phyloP scores from a whole-genome alignment of 2,329 filamentous ascomycete species.

The Aspergillus tanneri region DNA sequence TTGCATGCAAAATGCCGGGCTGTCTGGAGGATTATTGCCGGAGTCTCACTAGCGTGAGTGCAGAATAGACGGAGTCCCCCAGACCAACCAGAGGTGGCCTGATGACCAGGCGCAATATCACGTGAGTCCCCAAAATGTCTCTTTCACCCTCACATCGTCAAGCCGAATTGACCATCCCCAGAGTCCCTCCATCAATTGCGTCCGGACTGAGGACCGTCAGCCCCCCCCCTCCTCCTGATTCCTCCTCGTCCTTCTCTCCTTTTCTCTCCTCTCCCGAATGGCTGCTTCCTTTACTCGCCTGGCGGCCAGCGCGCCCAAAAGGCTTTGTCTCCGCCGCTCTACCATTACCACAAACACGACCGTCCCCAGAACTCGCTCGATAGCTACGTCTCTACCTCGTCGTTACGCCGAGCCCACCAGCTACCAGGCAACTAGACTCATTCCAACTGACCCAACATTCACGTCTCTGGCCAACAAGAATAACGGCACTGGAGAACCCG shows the following conservation, averaged over 20 bases:
- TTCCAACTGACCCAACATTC: conserved; percentile 60
- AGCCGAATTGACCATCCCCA: conserved; percentile 31
- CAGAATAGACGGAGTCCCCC: conserved; percentile 17
- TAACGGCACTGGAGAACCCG: conserved; percentile 38
- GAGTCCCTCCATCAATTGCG: conserved; percentile 37
- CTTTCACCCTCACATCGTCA: conserved; percentile 33
- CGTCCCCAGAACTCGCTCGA: conserved; percentile 51
- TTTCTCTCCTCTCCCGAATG: conserved; percentile 46
- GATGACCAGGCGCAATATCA: conserved; percentile 34
- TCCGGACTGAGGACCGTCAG: conserved; percentile 37
- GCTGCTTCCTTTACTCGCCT: conserved; percentile 61
- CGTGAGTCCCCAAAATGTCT: conserved; percentile 39
- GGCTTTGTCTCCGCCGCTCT: conserved; percentile 56
- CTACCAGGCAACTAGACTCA: conserved; percentile 54
- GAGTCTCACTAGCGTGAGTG: conserved; percentile 8
- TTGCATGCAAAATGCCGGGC: background rate
- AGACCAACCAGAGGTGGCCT: conserved; percentile 35
- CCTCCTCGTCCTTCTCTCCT: conserved; percentile 20
- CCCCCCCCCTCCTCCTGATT: conserved; percentile 18
- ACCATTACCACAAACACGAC: conserved; percentile 42
- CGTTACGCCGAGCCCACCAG: conserved; percentile 52
- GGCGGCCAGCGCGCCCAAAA: conserved; percentile 59
- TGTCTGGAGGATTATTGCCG: background rate
- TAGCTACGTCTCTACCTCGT: conserved; percentile 57
- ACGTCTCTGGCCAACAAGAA: conserved; percentile 44